Percentiles rank a stretch among this genome's conserved stretches.
Evolutionary conservation across 129 eudicot species (phyloP).

Genomic region (Helichrysum umbraculigerum): DNA sequence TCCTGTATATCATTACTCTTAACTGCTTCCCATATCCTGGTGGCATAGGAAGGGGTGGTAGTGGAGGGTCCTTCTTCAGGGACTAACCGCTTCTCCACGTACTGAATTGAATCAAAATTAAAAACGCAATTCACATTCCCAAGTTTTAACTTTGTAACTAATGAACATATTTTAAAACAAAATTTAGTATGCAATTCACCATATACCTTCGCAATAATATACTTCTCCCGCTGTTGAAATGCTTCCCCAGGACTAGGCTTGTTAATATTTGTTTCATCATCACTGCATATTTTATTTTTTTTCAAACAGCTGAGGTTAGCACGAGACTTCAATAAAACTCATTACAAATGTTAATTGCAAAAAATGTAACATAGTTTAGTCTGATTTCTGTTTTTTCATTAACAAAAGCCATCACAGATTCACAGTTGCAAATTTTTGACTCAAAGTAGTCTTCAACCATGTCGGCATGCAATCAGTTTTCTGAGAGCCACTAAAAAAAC

Average conservation of each 20-base stretch:
- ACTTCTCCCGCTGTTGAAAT: constrained; percentile 68
- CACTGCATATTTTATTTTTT: constrained; percentile 40
- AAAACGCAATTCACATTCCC: constrained; percentile 6
- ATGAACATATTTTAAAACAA: neutral
- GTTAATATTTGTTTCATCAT: constrained; percentile 39
- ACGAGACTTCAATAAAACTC: neutral
- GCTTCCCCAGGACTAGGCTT: constrained; percentile 72
- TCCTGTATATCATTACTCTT: constrained; percentile 56
- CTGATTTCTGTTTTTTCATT: neutral
- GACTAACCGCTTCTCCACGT: constrained; percentile 64
- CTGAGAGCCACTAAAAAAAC: neutral
- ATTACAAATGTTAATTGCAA: neutral
- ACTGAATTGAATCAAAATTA: constrained; percentile 43
- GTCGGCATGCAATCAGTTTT: neutral
- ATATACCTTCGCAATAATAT: constrained; percentile 79
- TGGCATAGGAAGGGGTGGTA: constrained; percentile 34
- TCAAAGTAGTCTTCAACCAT: neutral
- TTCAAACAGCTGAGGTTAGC: constrained; percentile 16
- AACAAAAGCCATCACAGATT: neutral
- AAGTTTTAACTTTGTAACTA: neutral
- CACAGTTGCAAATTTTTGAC: neutral
- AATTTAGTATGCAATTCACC: constrained; percentile 6
- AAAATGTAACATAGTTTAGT: neutral
- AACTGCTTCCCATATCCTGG: constrained; percentile 88
- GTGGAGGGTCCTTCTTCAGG: constrained; percentile 41